Percentiles rank a stretch among this genome's conserved stretches.
phyloP scores from a whole-genome alignment of 169 alveolate species.

The Plasmodium falciparum region DNA sequence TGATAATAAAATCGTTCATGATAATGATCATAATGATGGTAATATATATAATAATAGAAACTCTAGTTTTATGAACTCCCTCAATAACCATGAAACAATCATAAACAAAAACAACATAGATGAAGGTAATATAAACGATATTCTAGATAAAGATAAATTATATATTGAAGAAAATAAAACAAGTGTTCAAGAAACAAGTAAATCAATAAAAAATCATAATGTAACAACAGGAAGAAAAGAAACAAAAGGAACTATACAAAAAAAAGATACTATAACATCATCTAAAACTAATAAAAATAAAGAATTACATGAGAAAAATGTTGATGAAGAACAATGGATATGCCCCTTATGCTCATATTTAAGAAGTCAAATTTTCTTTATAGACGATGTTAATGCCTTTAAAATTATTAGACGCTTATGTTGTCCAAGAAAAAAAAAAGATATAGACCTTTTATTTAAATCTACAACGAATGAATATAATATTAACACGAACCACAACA shows the following conservation, averaged over 20 bases:
- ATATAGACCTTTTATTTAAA: conserved; percentile 70
- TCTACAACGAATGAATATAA: conserved; percentile 6
- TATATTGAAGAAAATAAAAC: not conserved
- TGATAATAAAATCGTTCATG: too few relatives aligned
- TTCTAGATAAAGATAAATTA: not conserved
- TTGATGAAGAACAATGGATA: conserved; percentile 87
- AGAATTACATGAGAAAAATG: conserved; percentile 1
- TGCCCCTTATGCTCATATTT: conserved; percentile 84
- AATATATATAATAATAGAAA: not conserved
- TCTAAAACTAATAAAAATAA: conserved; percentile 13
- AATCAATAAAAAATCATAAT: conserved; percentile 5
- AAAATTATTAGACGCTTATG: conserved; percentile 80
- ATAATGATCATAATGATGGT: not conserved
- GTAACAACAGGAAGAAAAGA: not conserved
- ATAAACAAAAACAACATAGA: not conserved
- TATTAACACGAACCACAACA: not conserved
- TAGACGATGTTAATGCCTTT: conserved; percentile 81
- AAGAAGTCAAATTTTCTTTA: conserved; percentile 80
- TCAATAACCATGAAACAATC: too few relatives aligned
- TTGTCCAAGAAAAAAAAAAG: conserved; percentile 83
- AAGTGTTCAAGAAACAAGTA: not conserved
- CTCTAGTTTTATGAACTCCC: too few relatives aligned
- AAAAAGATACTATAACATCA: conserved; percentile 17
- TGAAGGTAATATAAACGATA: not conserved
- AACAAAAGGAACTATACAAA: conserved; percentile 58